Evolutionary conservation across 768 basidiomycete species (phyloP).

Genomic region (Hortiboletus flavorubellus): DNA sequence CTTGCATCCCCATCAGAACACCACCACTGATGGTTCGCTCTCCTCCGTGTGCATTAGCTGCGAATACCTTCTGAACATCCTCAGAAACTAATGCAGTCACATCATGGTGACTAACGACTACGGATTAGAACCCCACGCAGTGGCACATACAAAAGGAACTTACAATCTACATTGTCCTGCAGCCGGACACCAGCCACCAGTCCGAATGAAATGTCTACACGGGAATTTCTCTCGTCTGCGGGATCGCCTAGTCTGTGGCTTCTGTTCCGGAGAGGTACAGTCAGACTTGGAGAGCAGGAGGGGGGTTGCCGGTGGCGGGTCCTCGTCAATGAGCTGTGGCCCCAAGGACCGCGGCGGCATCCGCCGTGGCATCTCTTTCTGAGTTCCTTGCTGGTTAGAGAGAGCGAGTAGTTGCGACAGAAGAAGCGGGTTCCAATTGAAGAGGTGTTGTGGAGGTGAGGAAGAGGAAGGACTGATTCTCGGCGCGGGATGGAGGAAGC

Average conservation of each 20-base stretch:
- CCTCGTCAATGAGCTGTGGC: conserved; percentile 18
- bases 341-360: conserved; percentile 7
- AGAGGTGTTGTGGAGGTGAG: conserved; percentile 13
- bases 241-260: not conserved
- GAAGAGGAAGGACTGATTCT: conserved; percentile 12
- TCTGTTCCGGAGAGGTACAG: conserved; percentile 13
- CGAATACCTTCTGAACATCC: conserved; percentile 6
- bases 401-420: conserved; percentile 14
- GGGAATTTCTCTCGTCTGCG: conserved; percentile 32
- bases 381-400: conserved; percentile 3
- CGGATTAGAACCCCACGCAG: not conserved
- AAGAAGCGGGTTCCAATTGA: conserved; percentile 18
- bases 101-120: conserved; percentile 19
- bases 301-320: conserved; percentile 14
- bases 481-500: conserved; percentile 33
- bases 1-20: conserved; percentile 17
- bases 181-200: conserved; percentile 41
- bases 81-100: conserved; percentile 22
- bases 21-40: conserved; percentile 27
- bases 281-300: conserved; percentile 24
- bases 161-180: conserved; percentile 43
- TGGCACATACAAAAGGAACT: conserved; percentile 13
- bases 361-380: not conserved
- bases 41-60: conserved; percentile 3
- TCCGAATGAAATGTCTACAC: conserved; percentile 41